Percentiles rank a stretch among this genome's conserved stretches.
Evolutionary conservation across 306 rosid genomes (phyloP).

Genomic region (Vigna mungo): DNA sequence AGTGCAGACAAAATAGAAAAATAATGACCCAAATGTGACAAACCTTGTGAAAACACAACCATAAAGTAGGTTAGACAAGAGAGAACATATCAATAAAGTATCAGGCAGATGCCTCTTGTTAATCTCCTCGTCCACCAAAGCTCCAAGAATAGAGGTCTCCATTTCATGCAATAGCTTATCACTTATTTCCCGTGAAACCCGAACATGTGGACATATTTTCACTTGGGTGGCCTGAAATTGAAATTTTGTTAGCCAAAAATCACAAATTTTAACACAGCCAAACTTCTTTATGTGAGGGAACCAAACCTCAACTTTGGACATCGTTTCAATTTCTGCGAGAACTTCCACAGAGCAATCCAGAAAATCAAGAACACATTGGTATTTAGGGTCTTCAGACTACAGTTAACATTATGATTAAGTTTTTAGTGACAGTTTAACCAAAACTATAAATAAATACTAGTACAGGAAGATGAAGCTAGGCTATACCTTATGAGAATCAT

Average conservation of each 20-base stretch:
- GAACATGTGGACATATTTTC: constrained; percentile 52
- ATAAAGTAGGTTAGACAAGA: constrained; percentile 71
- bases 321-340: constrained; percentile 62
- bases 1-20: constrained; percentile 18
- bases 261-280: constrained; percentile 32
- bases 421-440: constrained; percentile 23
- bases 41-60: constrained; percentile 70
- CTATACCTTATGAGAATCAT: constrained; percentile 61
- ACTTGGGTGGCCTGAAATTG: constrained; percentile 59
- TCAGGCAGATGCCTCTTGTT: constrained; percentile 58
- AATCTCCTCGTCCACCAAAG: constrained; percentile 61
- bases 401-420: constrained; percentile 46
- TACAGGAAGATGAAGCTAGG: constrained; percentile 34
- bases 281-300: constrained; percentile 40
- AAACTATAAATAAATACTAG: constrained; percentile 22
- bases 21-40: constrained; percentile 40
- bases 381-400: constrained; percentile 72
- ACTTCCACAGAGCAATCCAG: constrained; percentile 83
- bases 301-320: constrained; percentile 68
- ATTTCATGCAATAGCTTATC: constrained; percentile 75
- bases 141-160: constrained; percentile 71
- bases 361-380: constrained; percentile 53
- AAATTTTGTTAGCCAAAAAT: constrained; percentile 37
- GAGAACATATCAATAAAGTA: constrained; percentile 70
- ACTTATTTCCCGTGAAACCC: constrained; percentile 71